Conservation (phyloP, 768 basidiomycete genomes). For the Phaeotremella skinneri region DNA sequence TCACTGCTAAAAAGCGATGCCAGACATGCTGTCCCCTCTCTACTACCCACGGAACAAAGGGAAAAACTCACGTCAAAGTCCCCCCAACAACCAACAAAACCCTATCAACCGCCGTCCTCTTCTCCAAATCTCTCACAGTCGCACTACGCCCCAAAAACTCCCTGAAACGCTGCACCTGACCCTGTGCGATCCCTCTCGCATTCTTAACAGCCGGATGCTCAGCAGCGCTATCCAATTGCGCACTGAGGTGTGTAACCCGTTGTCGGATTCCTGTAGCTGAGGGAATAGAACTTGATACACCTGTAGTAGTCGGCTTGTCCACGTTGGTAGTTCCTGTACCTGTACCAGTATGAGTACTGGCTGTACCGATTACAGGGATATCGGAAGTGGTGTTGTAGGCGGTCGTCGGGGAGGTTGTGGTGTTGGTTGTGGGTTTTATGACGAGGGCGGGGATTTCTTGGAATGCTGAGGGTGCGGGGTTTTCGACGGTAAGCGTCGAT, state of each 20-base stretch:
- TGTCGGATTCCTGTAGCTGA: constrained; percentile 29
- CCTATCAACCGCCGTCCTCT: constrained; percentile 35
- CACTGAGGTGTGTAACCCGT: constrained; percentile 22
- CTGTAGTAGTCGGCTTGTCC: no score
- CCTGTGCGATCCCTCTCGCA: constrained; percentile 26
- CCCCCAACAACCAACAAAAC: constrained; percentile 36
- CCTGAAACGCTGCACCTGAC: constrained; percentile 31
- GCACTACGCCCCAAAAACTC: constrained; percentile 29
- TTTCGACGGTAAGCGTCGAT: no score
- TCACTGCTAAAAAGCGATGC: no score
- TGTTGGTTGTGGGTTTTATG: background rate
- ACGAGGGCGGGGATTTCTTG: background rate
- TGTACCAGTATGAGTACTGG: no score
- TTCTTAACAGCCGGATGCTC: constrained; percentile 41
- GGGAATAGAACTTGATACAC: no score
- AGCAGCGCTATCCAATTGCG: constrained; percentile 23
- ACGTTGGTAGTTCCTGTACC: no score
- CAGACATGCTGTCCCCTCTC: no score
- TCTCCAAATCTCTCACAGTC: constrained; percentile 32
- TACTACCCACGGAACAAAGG: no score
- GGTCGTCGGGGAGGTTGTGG: background rate
- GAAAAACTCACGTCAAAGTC: constrained; percentile 26
- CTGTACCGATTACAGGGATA: no score
- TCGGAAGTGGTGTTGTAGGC: background rate
- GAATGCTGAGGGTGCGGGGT: no score